Base-by-base conservation (phyloP, 2,329 filamentous ascomycete species). In the Pseudogymnoascus sp. region DNA sequence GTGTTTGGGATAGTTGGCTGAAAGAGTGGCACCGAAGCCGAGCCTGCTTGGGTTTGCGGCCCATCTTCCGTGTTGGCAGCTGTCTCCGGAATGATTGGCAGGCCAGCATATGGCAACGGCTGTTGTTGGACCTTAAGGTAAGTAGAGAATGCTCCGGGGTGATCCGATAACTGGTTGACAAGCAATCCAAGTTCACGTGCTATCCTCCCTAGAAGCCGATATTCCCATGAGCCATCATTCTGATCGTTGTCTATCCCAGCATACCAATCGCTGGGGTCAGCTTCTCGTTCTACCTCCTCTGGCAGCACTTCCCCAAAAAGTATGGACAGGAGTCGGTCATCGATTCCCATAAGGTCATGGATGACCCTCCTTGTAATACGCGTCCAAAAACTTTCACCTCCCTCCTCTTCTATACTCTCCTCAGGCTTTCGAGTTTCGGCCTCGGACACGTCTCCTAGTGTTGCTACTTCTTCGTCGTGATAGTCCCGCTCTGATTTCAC, bases 61-160 rank as follows among this genome's bases (percentile, higher is more conserved):
- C 63, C 63, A 14, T 70, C 68, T 12, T 72, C 63, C 6, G 68
- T 66, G 37, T 76, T 74, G 14, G 71, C 74, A 14, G 72, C 71
- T 4, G 78, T 73, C 69, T 88, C 85, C 1, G 83, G 80, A 62
- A 86, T 83, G 59, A 85, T 80, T 4, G 89, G 83, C 52, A 95
- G 81, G 5, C 91, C 91, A 19, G 90, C 91, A 72, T 95, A 95
- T 4, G 90, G 87, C 14, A 90, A 80, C 1, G 85, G 78, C 71
- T 80, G 81, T 66, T 86, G 79, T 68, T 88, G 82, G 60, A 88
- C 77, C 63, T 83, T 82, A 21, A 83, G 78, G 72, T 95, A 96
- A 0, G 90, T 91, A 12, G 87, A 89, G 73, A 97, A 97, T 0
- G 93, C 91, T 1, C 91, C 91, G 0, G 93, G 92, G 66, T 96